Conservation (phyloP, 495 filamentous ascomycete species). For the Chaetomidium leptoderma region DNA sequence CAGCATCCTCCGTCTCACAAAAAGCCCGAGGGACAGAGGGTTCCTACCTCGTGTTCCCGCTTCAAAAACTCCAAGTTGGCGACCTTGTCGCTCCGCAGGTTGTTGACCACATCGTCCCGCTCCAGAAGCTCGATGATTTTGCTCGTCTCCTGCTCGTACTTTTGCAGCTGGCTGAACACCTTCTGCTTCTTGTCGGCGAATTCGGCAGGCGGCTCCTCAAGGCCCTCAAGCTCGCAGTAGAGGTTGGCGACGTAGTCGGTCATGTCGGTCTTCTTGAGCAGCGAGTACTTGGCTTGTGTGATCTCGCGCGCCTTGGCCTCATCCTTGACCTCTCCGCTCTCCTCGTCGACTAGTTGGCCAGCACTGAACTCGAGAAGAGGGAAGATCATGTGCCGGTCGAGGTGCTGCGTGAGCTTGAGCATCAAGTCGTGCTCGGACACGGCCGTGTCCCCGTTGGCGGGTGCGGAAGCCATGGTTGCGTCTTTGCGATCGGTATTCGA, state of each 20-base stretch:
- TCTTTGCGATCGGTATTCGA: neutral
- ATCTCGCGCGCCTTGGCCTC: slow-evolving; percentile 61
- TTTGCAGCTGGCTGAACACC: slow-evolving; percentile 73
- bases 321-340: slow-evolving; percentile 50
- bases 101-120: slow-evolving; percentile 79
- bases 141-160: slow-evolving; percentile 75
- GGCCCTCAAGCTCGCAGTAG: slow-evolving; percentile 78
- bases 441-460: slow-evolving; percentile 51
- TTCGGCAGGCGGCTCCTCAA: slow-evolving; percentile 73
- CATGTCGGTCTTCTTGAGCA: slow-evolving; percentile 96
- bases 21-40: neutral
- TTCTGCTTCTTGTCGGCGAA: slow-evolving; percentile 83
- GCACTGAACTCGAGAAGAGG: slow-evolving; percentile 81
- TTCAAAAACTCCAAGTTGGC: slow-evolving; percentile 95
- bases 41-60: slow-evolving; percentile 75
- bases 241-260: slow-evolving; percentile 89
- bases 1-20: slow-evolving; percentile 13
- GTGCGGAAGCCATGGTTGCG: slow-evolving; percentile 29
- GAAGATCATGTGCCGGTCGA: slow-evolving; percentile 94
- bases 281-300: slow-evolving; percentile 77
- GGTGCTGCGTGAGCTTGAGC: slow-evolving; percentile 81
- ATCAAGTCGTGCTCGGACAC: slow-evolving; percentile 70
- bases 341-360: slow-evolving; percentile 50
- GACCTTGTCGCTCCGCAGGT: slow-evolving; percentile 89
- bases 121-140: slow-evolving; percentile 81